These are phyloP conservation scores for Flaveria ramosissima DNA, from an alignment of 129 eudicot genomes.

Conservation along the genomic window DNA sequence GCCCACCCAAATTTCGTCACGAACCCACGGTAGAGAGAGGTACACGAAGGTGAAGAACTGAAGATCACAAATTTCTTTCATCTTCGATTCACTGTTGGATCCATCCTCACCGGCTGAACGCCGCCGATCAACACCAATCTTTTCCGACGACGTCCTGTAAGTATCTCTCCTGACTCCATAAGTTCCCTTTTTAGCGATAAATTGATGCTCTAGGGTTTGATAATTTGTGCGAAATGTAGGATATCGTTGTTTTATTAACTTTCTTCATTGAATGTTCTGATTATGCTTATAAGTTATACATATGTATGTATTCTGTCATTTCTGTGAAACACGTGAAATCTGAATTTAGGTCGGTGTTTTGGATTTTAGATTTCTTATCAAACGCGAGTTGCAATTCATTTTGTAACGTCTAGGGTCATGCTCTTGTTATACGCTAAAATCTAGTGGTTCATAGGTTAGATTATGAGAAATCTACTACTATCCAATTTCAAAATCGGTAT, in stretches of 20 bases:
- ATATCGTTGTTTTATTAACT: neutral
- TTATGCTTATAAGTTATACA: neutral
- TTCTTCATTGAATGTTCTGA: neutral
- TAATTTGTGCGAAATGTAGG: neutral
- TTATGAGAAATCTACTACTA: neutral
- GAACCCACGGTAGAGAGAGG: no score
- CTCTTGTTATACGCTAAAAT: no score
- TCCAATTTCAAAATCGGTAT: neutral
- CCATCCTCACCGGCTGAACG: constrained; percentile 27
- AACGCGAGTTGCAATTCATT: neutral
- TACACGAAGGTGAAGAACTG: no score
- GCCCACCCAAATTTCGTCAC: no score
- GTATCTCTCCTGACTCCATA: neutral
- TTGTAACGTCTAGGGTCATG: no score
- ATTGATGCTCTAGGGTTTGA: constrained; percentile 26
- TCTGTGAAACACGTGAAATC: neutral
- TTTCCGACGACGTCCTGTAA: constrained; percentile 30
- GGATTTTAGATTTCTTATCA: no score
- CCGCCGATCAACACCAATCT: constrained; percentile 29
- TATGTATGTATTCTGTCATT: no score
- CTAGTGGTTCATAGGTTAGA: no score
- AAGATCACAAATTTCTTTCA: neutral
- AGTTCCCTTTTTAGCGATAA: neutral
- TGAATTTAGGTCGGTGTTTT: neutral
- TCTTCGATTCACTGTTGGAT: constrained; percentile 26